Evolutionary conservation across 768 basidiomycete genomes (phyloP), one percentile per base, ranked within the genome.

Genomic region (Leccinum truebloodii): DNA sequence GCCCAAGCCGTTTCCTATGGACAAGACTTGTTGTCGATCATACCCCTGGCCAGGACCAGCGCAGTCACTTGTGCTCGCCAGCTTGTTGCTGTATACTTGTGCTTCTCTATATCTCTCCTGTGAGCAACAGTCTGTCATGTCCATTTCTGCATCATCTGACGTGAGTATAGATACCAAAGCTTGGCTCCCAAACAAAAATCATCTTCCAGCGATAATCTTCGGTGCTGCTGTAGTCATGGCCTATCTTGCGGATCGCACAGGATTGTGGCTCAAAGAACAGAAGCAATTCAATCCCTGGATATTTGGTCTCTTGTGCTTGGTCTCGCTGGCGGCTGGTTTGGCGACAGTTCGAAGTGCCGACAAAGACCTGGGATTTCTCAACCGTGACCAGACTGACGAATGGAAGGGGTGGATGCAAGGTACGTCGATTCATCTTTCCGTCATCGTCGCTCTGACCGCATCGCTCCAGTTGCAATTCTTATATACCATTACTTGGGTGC

Each of bases 341-440:
- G 74, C 72, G 10, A 91, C 87, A 1, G 74, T 92, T 63, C 87
- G 85, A 69, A 82, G 83, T 20, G 82, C 81, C 18, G 92, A 92
- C 64, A 92, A 89, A 67, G 93, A 97, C 69, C 75, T 90, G 55
- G 94, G 94, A 0, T 92, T 95, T 75, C 77, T 97, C 66, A 95
- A 94, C 68, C 82, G 94, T 59, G 92, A 95, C 54, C 93, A 96
- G 73, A 96, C 94, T 1, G 93, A 97, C 65, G 94, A 97, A 75
- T 97, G 94, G 94, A 96, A 96, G 74, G 94, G 94, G 3, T 97
- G 94, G 94, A 97, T 97, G 94, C 94, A 97, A 79, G 81, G 93
- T 93, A 68, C 58, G 89, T 73, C 6, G 20, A 28, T 54, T 49
- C 37, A 48, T 32, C 54, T 13, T 26, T 52, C 6, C 44, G n/a